phyloP scores from a whole-genome alignment of 441 rosid species.

The Populus hybrid region DNA sequence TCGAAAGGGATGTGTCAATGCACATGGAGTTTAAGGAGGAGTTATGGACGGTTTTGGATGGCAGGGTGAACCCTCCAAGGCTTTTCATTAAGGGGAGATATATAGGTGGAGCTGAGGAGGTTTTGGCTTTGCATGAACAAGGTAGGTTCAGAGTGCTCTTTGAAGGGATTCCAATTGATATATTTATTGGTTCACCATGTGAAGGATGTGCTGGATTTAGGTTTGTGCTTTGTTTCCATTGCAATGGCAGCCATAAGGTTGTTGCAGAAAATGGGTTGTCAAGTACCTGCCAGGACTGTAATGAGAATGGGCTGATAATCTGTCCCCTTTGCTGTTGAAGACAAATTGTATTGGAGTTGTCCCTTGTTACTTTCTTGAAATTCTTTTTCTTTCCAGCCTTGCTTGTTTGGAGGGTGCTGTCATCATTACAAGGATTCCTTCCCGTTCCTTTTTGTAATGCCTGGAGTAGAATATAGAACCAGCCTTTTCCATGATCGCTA shows the following conservation, averaged over 20 bases:
- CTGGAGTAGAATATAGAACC: not conserved
- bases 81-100: constrained; percentile 73
- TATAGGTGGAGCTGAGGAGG: constrained; percentile 88
- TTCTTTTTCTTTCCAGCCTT: not conserved
- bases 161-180: constrained; percentile 46
- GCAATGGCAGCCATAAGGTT: constrained; percentile 70
- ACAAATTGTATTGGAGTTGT: not conserved
- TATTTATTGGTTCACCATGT: constrained; percentile 31
- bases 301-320: constrained; percentile 83
- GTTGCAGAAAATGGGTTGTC: constrained; percentile 28
- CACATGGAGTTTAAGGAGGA: constrained; percentile 68
- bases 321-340: constrained; percentile 52
- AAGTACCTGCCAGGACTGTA: constrained; percentile 62
- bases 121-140: constrained; percentile 60
- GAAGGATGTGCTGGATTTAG: constrained; percentile 47
- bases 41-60: constrained; percentile 55
- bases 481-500: not conserved
- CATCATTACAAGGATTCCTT: not conserved
- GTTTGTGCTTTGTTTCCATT: constrained; percentile 66
- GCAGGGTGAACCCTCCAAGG: constrained; percentile 59
- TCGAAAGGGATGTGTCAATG: constrained; percentile 86
- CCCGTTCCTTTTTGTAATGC: not conserved
- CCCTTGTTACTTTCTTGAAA: not conserved
- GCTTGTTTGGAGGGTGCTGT: not conserved
- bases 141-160: constrained; percentile 69